Evolutionary conservation across 2,329 filamentous ascomycete species (phyloP).

Genomic region (Colletotrichum noveboracense): DNA sequence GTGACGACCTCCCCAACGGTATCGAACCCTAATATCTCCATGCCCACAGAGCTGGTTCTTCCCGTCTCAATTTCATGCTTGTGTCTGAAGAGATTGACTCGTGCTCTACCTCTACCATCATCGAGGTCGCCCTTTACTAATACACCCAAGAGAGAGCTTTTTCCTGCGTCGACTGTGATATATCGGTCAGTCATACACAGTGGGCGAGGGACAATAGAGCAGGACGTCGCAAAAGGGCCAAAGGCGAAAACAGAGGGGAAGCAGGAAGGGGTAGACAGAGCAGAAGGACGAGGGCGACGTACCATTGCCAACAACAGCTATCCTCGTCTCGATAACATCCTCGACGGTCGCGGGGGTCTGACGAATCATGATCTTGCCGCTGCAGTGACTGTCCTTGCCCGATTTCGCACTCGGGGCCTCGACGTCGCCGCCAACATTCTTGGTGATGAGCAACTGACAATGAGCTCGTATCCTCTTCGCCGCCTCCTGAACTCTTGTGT

Average conservation of each 20-base stretch:
- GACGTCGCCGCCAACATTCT: constrained; percentile 80
- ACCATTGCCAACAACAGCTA: constrained; percentile 96
- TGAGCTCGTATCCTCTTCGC: constrained; percentile 72
- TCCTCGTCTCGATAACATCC: constrained; percentile 91
- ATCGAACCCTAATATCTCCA: constrained; percentile 99
- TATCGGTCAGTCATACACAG: not conserved
- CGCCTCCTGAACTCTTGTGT: constrained; percentile 68
- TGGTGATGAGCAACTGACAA: constrained; percentile 84
- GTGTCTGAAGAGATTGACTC: constrained; percentile 95
- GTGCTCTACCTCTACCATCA: constrained; percentile 90
- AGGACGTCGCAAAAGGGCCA: not conserved
- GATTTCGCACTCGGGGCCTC: constrained; percentile 69
- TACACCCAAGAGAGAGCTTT: constrained; percentile 94
- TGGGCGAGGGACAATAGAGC: not conserved
- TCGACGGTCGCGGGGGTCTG: constrained; percentile 76
- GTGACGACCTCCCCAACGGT: constrained; percentile 82
- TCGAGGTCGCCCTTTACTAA: constrained; percentile 95
- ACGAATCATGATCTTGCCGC: constrained; percentile 87
- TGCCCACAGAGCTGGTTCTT: constrained; percentile 92
- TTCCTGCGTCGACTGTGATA: constrained; percentile 86
- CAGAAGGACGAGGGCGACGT: constrained; percentile 25
- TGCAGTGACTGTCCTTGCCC: constrained; percentile 74
- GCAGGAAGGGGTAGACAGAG: not conserved
- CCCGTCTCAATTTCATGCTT: constrained; percentile 98
- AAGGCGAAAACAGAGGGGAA: not conserved